Evolutionary conservation across 768 basidiomycete genomes (phyloP), one percentile per base, ranked within the genome.

Genomic region (Tylopilus vinaceipallidus): DNA sequence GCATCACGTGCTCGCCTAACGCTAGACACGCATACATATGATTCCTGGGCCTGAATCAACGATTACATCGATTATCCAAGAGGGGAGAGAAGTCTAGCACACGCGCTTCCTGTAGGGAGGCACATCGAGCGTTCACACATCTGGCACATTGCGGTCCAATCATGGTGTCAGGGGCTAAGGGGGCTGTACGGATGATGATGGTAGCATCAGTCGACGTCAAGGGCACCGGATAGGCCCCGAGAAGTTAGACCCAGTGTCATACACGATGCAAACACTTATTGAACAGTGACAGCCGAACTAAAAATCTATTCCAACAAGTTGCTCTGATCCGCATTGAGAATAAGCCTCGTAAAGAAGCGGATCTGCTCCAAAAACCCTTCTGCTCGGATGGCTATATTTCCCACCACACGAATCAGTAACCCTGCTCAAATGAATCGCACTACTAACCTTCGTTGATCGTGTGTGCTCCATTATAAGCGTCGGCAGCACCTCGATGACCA

Each of bases 391-490:
- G 64, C 65, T 68, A 30, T n/a, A 29, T 11, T 20, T 46, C 39
- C n/a, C 19, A n/a, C n/a, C n/a, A 17, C 48, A 16, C 23, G 50
- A 16, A 32, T 54, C 24, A 66, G 52, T 38, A 45, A 51, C 30
- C 36, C 10, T 35, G 24, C 24, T 14, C 33, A 41, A 32, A 32
- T 34, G 30, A 36, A 32, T 10, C n/a, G 37, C 6, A 3, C 19
- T 11, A 13, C 53, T 17, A 4, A 65, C 65, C 66, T 61, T 66
- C 63, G 10, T 65, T 68, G 23, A 52, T 38, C 24, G 66, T 68
- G 50, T 67, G 65, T 13, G 37, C 34, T 19, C 63, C 75, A 12
- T 65, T 64, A 49, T 80, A 78, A 49, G 62, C 72, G 42, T 60
- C 62, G 27, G 30, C 20, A 19, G 27, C 44, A 32, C 54, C 58